A percentile compares a stretch with the other conserved stretches of the same genome.
phyloP scores from a whole-genome alignment of 495 filamentous ascomycete genomes.

The Apodospora peruviana region DNA sequence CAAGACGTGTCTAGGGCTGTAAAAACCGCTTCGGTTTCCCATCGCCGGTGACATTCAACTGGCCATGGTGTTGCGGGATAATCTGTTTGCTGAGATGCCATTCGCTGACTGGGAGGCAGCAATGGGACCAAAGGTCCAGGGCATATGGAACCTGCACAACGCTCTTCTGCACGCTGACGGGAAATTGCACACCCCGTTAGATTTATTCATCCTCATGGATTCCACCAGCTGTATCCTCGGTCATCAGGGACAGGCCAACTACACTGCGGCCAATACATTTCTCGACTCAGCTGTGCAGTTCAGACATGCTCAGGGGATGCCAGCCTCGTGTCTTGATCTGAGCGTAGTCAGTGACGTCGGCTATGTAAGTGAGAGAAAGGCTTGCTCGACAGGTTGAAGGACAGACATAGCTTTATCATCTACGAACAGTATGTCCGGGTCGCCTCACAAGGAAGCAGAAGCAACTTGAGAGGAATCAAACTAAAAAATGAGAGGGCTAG shows the following conservation, averaged over 20 bases:
- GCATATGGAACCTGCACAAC: conserved; percentile 32
- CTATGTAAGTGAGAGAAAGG: conserved; percentile 14
- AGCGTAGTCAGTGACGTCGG: conserved; percentile 20
- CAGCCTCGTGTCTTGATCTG: conserved; percentile 16
- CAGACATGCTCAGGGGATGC: conserved; percentile 13
- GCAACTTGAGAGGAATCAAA: not conserved
- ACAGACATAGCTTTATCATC: conserved; percentile 6
- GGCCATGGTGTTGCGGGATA: conserved; percentile 38
- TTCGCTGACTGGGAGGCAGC: conserved; percentile 23
- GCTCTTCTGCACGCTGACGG: not conserved
- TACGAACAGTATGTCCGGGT: conserved; percentile 18
- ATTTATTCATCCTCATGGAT: conserved; percentile 53
- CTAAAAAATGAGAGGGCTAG: not conserved
- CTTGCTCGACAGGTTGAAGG: conserved; percentile 2
- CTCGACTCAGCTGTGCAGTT: conserved; percentile 36
- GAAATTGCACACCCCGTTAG: conserved; percentile 24
- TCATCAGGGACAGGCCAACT: conserved; percentile 47
- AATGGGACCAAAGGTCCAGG: conserved; percentile 37
- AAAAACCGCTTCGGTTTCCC: conserved; percentile 7
- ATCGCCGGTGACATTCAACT: conserved; percentile 44
- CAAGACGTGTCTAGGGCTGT: conserved; percentile 18
- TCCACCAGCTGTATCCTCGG: conserved; percentile 37
- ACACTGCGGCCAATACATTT: conserved; percentile 52
- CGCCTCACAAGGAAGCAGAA: not conserved
- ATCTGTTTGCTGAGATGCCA: conserved; percentile 29